Evolutionary conservation across 495 filamentous ascomycete genomes (phyloP).

Genomic region (Podospora pseudopauciseta): DNA sequence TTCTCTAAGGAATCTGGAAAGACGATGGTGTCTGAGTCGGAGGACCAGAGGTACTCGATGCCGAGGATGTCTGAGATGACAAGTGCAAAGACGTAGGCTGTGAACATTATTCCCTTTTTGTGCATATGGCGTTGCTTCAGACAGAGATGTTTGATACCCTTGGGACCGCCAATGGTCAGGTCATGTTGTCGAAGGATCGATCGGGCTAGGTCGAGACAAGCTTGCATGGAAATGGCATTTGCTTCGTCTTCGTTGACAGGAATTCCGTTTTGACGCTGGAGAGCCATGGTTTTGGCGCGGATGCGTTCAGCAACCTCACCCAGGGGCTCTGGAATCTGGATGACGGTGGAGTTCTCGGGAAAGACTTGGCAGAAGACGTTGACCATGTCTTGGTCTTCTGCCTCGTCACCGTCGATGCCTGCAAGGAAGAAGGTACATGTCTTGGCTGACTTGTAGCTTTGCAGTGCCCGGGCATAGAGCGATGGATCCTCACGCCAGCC

Average conservation of each 20-base stretch:
- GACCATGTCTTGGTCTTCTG: slow-evolving; percentile 16
- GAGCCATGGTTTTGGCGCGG: slow-evolving; percentile 9
- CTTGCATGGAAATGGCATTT: slow-evolving; percentile 12
- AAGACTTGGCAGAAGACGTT: slow-evolving; percentile 12
- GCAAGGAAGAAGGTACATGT: slow-evolving; percentile 13
- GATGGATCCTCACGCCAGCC: slow-evolving; percentile 16
- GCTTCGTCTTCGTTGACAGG: slow-evolving; percentile 3
- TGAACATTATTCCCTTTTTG: slow-evolving; percentile 21
- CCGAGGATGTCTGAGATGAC: slow-evolving; percentile 16
- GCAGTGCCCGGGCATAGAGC: slow-evolving; percentile 12
- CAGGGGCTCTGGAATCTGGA: slow-evolving; percentile 15
- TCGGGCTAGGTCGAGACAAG: slow-evolving; percentile 13
- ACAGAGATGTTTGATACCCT: slow-evolving; percentile 10
- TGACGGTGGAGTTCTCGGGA: slow-evolving; percentile 12
- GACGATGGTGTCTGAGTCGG: slow-evolving; percentile 18
- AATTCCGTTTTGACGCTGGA: slow-evolving; percentile 5
- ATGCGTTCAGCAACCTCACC: slow-evolving; percentile 17
- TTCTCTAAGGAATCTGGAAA: slow-evolving; percentile 14
- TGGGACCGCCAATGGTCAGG: slow-evolving; percentile 4
- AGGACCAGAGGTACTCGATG: slow-evolving; percentile 18
- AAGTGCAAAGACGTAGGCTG: slow-evolving; percentile 16
- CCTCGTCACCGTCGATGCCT: slow-evolving; percentile 17
- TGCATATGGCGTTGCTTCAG: slow-evolving; percentile 20
- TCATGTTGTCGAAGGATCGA: slow-evolving; percentile 10
- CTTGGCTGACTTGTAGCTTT: slow-evolving; percentile 15